These are phyloP conservation scores for Inonotus hispidus DNA, from an alignment of 1,284 basidiomycete genomes.

Conservation along the genomic window DNA sequence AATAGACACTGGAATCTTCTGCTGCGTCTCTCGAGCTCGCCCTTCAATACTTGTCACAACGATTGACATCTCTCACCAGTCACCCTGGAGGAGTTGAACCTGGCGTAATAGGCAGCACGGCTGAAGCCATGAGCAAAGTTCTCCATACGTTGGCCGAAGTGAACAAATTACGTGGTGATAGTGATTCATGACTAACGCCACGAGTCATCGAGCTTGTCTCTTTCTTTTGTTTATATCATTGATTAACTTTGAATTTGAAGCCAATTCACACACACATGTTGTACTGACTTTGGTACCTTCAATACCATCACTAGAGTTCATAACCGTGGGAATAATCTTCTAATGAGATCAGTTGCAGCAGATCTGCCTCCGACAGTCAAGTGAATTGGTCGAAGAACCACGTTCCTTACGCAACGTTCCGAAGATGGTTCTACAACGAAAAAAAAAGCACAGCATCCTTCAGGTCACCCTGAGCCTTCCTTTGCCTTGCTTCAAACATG, in stretches of 20 bases:
- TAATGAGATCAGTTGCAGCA: background rate
- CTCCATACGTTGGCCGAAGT: conserved; percentile 57
- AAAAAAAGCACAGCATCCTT: conserved; percentile 6
- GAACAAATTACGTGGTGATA: conserved; percentile 41
- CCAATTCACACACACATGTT: background rate
- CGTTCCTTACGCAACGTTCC: conserved; percentile 4
- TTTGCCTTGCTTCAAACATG: conserved; percentile 8
- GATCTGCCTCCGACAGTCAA: conserved; percentile 2
- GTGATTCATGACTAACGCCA: conserved; percentile 6
- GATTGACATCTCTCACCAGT: conserved; percentile 41
- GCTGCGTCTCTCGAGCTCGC: conserved; percentile 43
- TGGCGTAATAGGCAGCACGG: conserved; percentile 47
- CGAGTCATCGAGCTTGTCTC: background rate
- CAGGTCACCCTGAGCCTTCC: background rate
- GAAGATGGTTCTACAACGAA: background rate
- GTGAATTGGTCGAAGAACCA: background rate
- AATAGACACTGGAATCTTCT: conserved; percentile 2
- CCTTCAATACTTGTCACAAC: conserved; percentile 48
- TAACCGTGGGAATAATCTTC: background rate
- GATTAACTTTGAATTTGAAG: background rate
- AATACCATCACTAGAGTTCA: background rate
- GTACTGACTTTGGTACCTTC: background rate
- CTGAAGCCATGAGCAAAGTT: conserved; percentile 67
- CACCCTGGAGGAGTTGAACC: conserved; percentile 40
- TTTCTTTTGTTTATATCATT: background rate